Evolutionary conservation across 169 alveolate species (phyloP).

Genomic region (Eimeria praecox): DNA sequence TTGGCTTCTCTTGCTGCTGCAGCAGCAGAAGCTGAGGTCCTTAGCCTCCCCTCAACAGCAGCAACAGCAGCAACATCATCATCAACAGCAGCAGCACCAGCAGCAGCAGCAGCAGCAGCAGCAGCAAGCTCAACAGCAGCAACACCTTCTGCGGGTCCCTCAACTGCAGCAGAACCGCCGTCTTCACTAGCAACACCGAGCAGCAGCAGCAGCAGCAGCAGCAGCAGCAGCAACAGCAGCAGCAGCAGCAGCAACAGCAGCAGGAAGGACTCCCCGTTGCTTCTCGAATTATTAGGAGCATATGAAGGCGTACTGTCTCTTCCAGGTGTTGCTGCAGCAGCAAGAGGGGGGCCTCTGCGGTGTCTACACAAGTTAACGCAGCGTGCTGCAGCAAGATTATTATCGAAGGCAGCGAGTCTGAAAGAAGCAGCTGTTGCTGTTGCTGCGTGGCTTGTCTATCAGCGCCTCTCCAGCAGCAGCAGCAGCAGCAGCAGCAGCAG

Average conservation of each 20-base stretch:
- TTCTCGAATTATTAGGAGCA: slow-evolving; percentile 11
- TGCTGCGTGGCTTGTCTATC: slow-evolving; percentile 37
- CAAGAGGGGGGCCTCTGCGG: slow-evolving; percentile 32
- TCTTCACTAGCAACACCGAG: background rate
- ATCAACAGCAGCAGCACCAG: slow-evolving; percentile 37
- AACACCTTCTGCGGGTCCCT: background rate
- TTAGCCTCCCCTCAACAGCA: background rate
- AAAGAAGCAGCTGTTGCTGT: slow-evolving; percentile 36
- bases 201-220: slow-evolving; percentile 26
- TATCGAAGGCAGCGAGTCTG: slow-evolving; percentile 29
- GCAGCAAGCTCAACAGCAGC: slow-evolving; percentile 7
- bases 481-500: background rate
- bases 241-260: slow-evolving; percentile 67
- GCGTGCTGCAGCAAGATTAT: slow-evolving; percentile 47
- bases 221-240: slow-evolving; percentile 44
- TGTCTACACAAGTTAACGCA: slow-evolving; percentile 17
- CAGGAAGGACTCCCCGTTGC: background rate
- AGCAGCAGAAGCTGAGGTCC: background rate
- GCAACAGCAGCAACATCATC: slow-evolving; percentile 7
- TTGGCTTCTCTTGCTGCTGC: slow-evolving; percentile 24
- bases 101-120: background rate
- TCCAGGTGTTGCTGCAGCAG: slow-evolving; percentile 31
- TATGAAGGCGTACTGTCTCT: slow-evolving; percentile 60
- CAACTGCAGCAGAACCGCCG: slow-evolving; percentile 19
- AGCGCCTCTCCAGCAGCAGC: slow-evolving; percentile 63